Evolutionary conservation across 2,329 filamentous ascomycete genomes (phyloP).

Genomic region (Aspergillus transmontanensis): DNA sequence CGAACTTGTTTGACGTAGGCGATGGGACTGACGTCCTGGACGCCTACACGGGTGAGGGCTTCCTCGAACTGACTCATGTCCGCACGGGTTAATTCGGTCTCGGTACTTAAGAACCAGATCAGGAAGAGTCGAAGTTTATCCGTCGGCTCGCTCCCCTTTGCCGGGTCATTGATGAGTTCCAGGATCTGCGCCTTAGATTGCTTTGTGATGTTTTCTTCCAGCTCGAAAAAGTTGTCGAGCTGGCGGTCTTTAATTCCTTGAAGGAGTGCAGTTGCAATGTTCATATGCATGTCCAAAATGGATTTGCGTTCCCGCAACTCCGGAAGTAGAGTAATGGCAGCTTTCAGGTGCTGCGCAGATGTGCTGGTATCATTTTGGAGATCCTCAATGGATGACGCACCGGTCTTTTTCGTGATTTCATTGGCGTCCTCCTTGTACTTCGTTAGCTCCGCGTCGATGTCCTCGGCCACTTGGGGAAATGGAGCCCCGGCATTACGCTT

Average conservation of each 20-base stretch:
- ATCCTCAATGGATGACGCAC: constrained; percentile 88
- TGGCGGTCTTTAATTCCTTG: constrained; percentile 92
- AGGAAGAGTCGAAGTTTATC: constrained; percentile 95
- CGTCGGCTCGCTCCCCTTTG: constrained; percentile 78
- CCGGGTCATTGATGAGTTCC: constrained; percentile 77
- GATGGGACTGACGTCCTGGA: constrained; percentile 73
- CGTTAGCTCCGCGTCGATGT: constrained; percentile 90
- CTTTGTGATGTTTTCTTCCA: constrained; percentile 91
- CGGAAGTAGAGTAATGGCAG: constrained; percentile 88
- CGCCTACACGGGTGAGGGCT: constrained; percentile 72
- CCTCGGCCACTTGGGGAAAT: constrained; percentile 94
- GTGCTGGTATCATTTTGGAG: constrained; percentile 85
- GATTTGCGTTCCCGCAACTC: constrained; percentile 91
- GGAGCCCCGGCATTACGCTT: constrained; percentile 84
- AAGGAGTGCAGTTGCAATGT: constrained; percentile 78
- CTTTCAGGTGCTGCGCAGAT: constrained; percentile 92
- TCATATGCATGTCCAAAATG: constrained; percentile 98
- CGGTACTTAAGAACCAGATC: constrained; percentile 95
- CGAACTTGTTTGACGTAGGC: constrained; percentile 89
- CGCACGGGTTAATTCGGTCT: constrained; percentile 78
- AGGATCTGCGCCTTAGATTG: constrained; percentile 87
- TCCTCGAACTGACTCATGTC: constrained; percentile 89
- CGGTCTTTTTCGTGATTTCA: constrained; percentile 93
- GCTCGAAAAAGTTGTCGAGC: constrained; percentile 92
- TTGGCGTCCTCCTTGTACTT: constrained; percentile 95